Base-by-base conservation (phyloP, 352 stramenopile species). In the Phytopythium chamaehyphon region DNA sequence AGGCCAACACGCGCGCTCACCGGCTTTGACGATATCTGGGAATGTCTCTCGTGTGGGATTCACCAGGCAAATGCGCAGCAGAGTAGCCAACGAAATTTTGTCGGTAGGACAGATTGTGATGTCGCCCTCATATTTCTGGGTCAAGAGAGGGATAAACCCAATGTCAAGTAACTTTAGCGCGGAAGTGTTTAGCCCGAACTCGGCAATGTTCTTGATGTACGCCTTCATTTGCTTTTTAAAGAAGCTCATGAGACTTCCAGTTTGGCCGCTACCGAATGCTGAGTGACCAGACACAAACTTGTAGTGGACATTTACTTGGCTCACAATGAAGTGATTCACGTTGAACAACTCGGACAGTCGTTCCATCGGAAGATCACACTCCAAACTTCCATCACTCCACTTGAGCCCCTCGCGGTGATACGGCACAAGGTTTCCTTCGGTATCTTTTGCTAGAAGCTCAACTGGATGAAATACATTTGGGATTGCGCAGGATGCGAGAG, bases 321-420 rank as follows among this genome's bases (percentile, higher is more conserved):
- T 98, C 48, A 98, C 95, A 49, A 99, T 98, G 56, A 99, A 99
- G 59, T 99, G 96, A 64, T 99, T 99, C 18, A 99, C 91, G 67
- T 99, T 99, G 73, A 99, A 99, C 36, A 99, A 84, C 62, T 97
- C 88, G 6, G 79, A 86, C n/a, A 98, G 64, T 18, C 90, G 76
- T 59, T 98, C 86, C 95, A 99, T 98, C 8, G 96, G 96, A 39
- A 99, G 66, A 69, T 99, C 97, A 55, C 79, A 91, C 61, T 96
- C 82, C 38, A 95, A 61, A 47, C 87, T 98, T 22, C 96, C 97
- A 64, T 99, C 96, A 54, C 90, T 96, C 86, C 97, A 99, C 51
- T 96, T 94, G 7, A 88, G 51, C 0, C 82, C 80, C 68, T 93
- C 79, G 33, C 79, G 76, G 28, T 79, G 89, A 51, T 91, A 91